These are phyloP conservation scores for Ogataea glucozyma DNA, from an alignment of 805 yeast species.

Conservation along the genomic window DNA sequence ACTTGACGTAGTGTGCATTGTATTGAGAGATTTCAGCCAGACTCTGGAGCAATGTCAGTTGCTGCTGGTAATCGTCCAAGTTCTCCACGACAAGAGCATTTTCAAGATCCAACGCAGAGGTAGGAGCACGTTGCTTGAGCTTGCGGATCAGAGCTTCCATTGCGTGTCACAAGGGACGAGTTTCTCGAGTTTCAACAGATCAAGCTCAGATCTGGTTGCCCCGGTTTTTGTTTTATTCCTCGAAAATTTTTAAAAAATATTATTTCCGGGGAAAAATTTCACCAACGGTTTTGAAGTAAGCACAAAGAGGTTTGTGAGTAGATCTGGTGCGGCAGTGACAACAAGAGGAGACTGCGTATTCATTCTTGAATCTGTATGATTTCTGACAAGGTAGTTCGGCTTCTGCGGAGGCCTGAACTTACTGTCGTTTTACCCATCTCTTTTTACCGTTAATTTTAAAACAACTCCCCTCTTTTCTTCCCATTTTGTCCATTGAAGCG, in stretches of 20 bases:
- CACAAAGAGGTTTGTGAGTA: no score
- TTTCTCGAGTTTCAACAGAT: no score
- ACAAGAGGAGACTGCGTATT: no score
- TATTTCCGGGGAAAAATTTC: conserved; percentile 7
- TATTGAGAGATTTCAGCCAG: conserved; percentile 28
- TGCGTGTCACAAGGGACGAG: no score
- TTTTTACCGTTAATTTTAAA: no score
- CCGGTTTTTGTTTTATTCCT: neutral
- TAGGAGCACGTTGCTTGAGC: conserved; percentile 35
- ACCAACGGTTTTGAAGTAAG: no score
- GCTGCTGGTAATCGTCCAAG: conserved; percentile 20
- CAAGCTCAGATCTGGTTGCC: neutral
- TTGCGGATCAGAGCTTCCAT: conserved; percentile 29
- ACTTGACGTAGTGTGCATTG: conserved; percentile 56
- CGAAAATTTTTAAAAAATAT: neutral
- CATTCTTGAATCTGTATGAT: neutral
- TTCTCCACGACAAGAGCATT: neutral
- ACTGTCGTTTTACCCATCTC: no score
- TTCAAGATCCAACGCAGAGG: conserved; percentile 15
- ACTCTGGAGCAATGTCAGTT: conserved; percentile 23
- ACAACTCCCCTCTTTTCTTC: no score
- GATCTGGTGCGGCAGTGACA: no score
- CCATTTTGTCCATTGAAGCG: no score
- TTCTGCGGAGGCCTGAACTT: no score
- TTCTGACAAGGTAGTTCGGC: no score